Evolutionary conservation across 108 stramenopile species (phyloP), one percentile per base, ranked within the genome.

Genomic region (Skeletonema costatum): DNA sequence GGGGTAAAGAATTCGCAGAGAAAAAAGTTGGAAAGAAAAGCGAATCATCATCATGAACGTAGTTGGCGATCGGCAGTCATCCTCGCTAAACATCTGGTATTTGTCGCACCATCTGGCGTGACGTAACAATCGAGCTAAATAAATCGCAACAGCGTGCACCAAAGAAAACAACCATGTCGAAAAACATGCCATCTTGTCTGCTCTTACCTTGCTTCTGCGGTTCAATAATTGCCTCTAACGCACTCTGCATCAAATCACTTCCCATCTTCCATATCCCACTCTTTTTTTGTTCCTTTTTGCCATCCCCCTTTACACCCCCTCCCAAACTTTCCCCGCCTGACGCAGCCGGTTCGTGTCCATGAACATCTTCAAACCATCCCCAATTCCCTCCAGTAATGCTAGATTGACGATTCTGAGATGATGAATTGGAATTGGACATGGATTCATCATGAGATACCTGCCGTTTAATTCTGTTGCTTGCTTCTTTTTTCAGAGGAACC

Each of bases 291-390:
- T 73, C 60, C 50, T 77, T 77, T 30, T 32, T 32, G 13, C 50
- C 51, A 12, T 32, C 74, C 4, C 46, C 46, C 9, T 70, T 77
- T 38, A 16, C 56, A 19, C 64, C 66, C 66, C 46, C 66, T 41
- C 44, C 66, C 14, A 42, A 42, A 9, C n/a, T 19, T 4, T 12
- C 65, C 10, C 39, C 36, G 5, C 68, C 68, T 31, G 25, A 56
- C 53, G 53, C 19, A 25, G 53, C 53, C 25, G 53, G 50, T 33
- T 81, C 76, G 35, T 82, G 62, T 1, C 65, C 80, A 56, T 90
- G 92, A 4, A 91, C 86, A 68, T 94, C 93, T 76, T 94, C 91
- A 70, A 88, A 94, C 91, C 91, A 94, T 21, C 93, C 91, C 90
- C 91, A 92, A 60, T 92, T 66, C 2, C 53, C 53, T 29, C 53